Evolutionary conservation across 306 rosid genomes (phyloP).

Genomic region (Corylus heterophylla): DNA sequence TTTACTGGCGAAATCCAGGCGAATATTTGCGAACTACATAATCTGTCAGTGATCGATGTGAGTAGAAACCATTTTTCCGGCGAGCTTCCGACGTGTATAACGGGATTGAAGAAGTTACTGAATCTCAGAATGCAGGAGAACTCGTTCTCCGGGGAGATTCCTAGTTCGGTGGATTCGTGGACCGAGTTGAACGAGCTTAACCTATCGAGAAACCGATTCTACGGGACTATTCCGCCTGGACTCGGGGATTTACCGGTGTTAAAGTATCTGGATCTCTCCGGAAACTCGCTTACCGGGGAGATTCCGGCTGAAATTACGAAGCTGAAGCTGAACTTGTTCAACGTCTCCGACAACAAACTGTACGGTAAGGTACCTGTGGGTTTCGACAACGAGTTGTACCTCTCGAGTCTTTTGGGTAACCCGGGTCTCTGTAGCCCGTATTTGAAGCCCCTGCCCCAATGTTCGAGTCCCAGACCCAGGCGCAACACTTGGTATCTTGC

Average conservation of each 20-base stretch:
- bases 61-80: conserved; percentile 60
- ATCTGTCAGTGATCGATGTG: conserved; percentile 42
- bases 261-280: conserved; percentile 67
- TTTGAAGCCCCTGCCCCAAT: conserved; percentile 44
- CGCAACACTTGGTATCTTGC: conserved; percentile 26
- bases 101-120: conserved; percentile 53
- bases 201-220: conserved; percentile 51
- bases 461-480: conserved; percentile 41
- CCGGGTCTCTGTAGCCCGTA: conserved; percentile 58
- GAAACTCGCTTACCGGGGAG: conserved; percentile 54
- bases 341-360: conserved; percentile 58
- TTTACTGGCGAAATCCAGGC: conserved; percentile 57
- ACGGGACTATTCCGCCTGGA: conserved; percentile 61
- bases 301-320: conserved; percentile 65
- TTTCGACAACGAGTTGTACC: conserved; percentile 37
- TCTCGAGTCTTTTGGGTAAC: conserved; percentile 53
- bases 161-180: conserved; percentile 50
- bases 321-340: conserved; percentile 59
- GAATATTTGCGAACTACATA: conserved; percentile 46
- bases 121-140: conserved; percentile 65
- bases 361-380: conserved; percentile 64
- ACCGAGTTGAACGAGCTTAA: conserved; percentile 57
- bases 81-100: conserved; percentile 58
- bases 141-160: conserved; percentile 55
- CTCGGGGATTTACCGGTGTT: conserved; percentile 58